A percentile compares a stretch with the other conserved stretches of the same genome.
Evolutionary conservation across 2,329 filamentous ascomycete genomes (phyloP).

Genomic region (Exophiala spinifera): DNA sequence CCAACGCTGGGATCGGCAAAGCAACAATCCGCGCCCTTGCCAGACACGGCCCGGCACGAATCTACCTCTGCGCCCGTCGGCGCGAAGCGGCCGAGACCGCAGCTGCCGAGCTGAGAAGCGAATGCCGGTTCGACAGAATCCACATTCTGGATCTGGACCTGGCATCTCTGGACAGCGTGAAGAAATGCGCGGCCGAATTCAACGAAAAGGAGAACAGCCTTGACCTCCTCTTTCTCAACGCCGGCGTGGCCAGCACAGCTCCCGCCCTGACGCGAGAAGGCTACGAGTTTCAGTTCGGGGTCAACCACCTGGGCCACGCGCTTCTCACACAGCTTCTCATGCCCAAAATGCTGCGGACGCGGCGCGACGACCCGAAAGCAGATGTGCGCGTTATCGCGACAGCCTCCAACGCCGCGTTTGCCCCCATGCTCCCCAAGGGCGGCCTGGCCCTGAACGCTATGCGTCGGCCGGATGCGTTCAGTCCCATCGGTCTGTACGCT

Average conservation of each 20-base stretch:
- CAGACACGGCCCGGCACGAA: slow-evolving; percentile 42
- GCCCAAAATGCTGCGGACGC: slow-evolving; percentile 33
- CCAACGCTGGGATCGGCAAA: slow-evolving; percentile 49
- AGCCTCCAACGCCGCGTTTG: slow-evolving; percentile 22
- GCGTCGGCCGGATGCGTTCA: no score
- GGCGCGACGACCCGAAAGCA: slow-evolving; percentile 2
- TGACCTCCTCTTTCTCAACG: slow-evolving; percentile 30
- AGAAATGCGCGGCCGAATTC: slow-evolving; percentile 37
- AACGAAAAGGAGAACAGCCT: not conserved
- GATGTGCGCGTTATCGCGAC: slow-evolving; percentile 31
- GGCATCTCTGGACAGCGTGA: slow-evolving; percentile 43
- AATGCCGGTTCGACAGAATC: slow-evolving; percentile 27
- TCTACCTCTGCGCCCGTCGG: slow-evolving; percentile 45
- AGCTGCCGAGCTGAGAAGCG: slow-evolving; percentile 37
- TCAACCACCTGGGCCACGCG: slow-evolving; percentile 51
- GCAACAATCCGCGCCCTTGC: slow-evolving; percentile 45
- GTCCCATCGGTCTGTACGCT: slow-evolving; percentile 37
- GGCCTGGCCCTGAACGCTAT: no score
- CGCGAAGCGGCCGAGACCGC: slow-evolving; percentile 35
- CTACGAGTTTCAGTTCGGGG: slow-evolving; percentile 50
- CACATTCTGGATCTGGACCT: slow-evolving; percentile 48
- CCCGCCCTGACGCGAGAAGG: slow-evolving; percentile 43
- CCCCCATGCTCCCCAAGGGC: no score
- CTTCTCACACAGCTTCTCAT: slow-evolving; percentile 40
- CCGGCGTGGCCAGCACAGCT: slow-evolving; percentile 41